These are phyloP conservation scores for Malus sylvestris DNA, from an alignment of 306 rosid genomes.

Conservation along the genomic window DNA sequence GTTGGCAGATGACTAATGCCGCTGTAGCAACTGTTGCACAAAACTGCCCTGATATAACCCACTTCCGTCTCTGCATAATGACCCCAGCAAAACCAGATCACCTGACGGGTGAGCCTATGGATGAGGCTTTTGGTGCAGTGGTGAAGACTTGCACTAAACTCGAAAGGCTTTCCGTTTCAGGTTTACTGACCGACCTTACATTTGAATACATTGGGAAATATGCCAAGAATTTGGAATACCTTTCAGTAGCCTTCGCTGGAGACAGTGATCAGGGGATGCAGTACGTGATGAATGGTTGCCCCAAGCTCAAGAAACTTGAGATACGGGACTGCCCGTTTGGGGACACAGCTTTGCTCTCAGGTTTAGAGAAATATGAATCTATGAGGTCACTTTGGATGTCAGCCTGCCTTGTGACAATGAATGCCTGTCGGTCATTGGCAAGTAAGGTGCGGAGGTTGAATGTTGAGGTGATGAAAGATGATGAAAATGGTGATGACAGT, in stretches of 20 bases:
- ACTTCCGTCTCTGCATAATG: constrained; percentile 86
- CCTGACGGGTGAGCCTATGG: constrained; percentile 58
- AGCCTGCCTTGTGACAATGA: constrained; percentile 59
- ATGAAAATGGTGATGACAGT: constrained; percentile 28
- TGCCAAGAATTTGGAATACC: constrained; percentile 74
- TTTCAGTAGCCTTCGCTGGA: constrained; percentile 83
- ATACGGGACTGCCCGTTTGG: constrained; percentile 85
- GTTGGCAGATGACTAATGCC: constrained; percentile 78
- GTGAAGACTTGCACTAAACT: constrained; percentile 74
- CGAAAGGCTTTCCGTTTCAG: constrained; percentile 73
- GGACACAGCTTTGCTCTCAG: constrained; percentile 59
- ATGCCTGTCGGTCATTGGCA: constrained; percentile 48
- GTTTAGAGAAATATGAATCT: constrained; percentile 54
- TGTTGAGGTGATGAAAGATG: constrained; percentile 74
- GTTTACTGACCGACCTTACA: constrained; percentile 59
- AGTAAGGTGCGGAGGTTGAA: constrained; percentile 68
- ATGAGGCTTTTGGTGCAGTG: constrained; percentile 83
- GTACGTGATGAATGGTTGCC: constrained; percentile 68
- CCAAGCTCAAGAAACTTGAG: constrained; percentile 75
- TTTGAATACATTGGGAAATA: constrained; percentile 72
- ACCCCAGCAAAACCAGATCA: constrained; percentile 56
- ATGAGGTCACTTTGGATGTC: constrained; percentile 95
- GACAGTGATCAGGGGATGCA: constrained; percentile 72
- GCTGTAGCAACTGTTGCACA: constrained; percentile 72
- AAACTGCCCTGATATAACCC: constrained; percentile 82